Conservation (phyloP, 2,329 filamentous ascomycete genomes). For the Aspergillus sp. region DNA sequence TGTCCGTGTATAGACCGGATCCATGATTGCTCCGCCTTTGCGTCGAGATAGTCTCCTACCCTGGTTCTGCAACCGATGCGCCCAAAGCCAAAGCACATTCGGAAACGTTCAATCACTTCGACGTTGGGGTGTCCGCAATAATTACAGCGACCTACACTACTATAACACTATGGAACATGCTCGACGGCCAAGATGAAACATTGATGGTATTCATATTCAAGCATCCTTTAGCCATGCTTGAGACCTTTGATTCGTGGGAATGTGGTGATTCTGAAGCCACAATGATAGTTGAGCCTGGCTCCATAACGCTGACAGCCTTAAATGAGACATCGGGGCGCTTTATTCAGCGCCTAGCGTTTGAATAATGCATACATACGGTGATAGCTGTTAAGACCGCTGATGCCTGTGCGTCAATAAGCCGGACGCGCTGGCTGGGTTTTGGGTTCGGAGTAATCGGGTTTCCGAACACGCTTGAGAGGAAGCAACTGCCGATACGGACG, state of each 20-base stretch:
- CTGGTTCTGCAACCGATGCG: not conserved
- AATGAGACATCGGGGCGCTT: not conserved
- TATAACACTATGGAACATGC: not conserved
- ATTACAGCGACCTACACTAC: not conserved
- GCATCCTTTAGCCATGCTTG: not conserved
- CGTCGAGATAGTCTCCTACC: not conserved
- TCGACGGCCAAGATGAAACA: not conserved
- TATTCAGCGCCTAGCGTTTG: too few relatives aligned
- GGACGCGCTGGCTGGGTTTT: not conserved
- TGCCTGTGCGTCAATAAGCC: too few relatives aligned
- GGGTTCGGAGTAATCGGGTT: not conserved
- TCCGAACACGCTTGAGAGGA: not conserved
- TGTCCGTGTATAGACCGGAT: not conserved
- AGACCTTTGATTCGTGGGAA: not conserved
- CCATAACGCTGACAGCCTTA: not conserved
- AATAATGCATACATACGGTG: not conserved
- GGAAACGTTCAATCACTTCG: not conserved
- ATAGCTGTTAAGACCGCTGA: not conserved
- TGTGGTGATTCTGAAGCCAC: not conserved
- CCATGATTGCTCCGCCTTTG: not conserved
- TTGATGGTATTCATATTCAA: not conserved
- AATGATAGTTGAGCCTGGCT: not conserved
- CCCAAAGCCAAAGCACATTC: not conserved
- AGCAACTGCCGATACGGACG: not conserved
- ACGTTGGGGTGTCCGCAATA: not conserved